phyloP scores from a whole-genome alignment of 768 basidiomycete genomes.

The Russula griseocarnosa region DNA sequence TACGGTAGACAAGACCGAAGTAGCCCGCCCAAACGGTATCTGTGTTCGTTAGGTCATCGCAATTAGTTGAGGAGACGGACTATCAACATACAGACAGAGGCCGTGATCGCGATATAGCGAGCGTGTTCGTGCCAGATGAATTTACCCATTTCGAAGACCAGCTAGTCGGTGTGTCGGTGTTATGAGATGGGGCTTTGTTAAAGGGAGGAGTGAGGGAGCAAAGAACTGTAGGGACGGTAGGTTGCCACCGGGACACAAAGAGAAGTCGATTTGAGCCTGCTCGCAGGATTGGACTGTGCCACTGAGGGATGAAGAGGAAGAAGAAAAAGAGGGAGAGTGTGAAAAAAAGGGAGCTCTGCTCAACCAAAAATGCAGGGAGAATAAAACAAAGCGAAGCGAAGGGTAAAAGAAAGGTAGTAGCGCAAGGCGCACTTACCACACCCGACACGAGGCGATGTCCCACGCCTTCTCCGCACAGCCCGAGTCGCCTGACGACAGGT shows the following conservation, averaged over 20 bases:
- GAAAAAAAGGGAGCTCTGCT: slow-evolving; percentile 24
- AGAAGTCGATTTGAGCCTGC: slow-evolving; percentile 24
- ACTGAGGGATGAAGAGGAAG: slow-evolving; percentile 16
- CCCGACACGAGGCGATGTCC: background rate
- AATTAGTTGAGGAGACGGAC: slow-evolving; percentile 8
- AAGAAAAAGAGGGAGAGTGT: background rate
- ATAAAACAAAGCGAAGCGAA: background rate
- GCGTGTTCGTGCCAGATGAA: slow-evolving; percentile 79
- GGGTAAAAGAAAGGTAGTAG: background rate
- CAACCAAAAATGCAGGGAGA: slow-evolving; percentile 11
- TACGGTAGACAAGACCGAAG: slow-evolving; percentile 80
- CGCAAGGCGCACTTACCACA: background rate
- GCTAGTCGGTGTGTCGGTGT: slow-evolving; percentile 9
- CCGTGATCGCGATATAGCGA: slow-evolving; percentile 63
- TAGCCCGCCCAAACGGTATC: slow-evolving; percentile 79
- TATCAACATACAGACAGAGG: slow-evolving; percentile 62
- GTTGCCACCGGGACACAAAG: slow-evolving; percentile 3
- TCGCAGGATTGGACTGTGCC: slow-evolving; percentile 19
- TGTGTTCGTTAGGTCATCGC: slow-evolving; percentile 32
- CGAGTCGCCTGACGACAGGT: slow-evolving; percentile 27
- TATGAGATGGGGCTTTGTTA: slow-evolving; percentile 1
- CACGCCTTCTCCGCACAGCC: background rate
- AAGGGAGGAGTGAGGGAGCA: slow-evolving; percentile 1
- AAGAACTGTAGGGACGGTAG: slow-evolving; percentile 10
- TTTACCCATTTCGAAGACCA: slow-evolving; percentile 57